These are phyloP conservation scores for Planoprotostelium fungivorum DNA, from an alignment of 78 protist species.

Conservation along the genomic window DNA sequence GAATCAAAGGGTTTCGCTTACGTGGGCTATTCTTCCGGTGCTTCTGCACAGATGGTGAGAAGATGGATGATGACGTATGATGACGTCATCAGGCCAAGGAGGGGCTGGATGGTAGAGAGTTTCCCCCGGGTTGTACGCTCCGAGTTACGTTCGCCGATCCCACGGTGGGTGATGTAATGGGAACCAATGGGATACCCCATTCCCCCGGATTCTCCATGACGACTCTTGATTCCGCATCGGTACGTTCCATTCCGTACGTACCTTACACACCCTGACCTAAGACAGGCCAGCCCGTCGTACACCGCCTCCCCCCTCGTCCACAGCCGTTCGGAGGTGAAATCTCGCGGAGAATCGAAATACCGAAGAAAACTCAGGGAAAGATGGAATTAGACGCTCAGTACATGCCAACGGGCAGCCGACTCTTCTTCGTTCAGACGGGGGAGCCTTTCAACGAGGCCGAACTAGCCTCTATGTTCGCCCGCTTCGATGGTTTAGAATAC, in stretches of 20 bases:
- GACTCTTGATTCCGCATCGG: too few species aligned
- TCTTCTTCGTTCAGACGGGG: not conserved
- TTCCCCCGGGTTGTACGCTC: conserved; percentile 40
- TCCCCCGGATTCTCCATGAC: not conserved
- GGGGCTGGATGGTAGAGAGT: conserved; percentile 55
- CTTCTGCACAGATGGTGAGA: conserved; percentile 4
- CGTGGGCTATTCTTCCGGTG: conserved; percentile 39
- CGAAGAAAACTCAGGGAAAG: too few species aligned
- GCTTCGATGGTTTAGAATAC: not conserved
- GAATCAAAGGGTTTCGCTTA: conserved; percentile 63
- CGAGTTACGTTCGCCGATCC: conserved; percentile 62
- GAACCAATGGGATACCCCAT: not conserved
- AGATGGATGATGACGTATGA: not conserved
- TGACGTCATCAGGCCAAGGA: conserved; percentile 23
- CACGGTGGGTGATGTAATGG: not conserved
- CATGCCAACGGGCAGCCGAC: not conserved
- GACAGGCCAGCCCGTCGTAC: too few species aligned
- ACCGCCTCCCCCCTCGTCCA: too few species aligned
- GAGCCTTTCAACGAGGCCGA: not conserved
- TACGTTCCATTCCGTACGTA: too few species aligned
- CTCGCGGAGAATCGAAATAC: too few species aligned
- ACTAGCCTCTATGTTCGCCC: not conserved
- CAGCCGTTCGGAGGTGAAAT: too few species aligned
- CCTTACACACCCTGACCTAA: too few species aligned
- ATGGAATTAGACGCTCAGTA: too few species aligned